These are phyloP conservation scores for Nematodospora anomalae DNA, from an alignment of 1,139 yeast genomes.

Conservation along the genomic window DNA sequence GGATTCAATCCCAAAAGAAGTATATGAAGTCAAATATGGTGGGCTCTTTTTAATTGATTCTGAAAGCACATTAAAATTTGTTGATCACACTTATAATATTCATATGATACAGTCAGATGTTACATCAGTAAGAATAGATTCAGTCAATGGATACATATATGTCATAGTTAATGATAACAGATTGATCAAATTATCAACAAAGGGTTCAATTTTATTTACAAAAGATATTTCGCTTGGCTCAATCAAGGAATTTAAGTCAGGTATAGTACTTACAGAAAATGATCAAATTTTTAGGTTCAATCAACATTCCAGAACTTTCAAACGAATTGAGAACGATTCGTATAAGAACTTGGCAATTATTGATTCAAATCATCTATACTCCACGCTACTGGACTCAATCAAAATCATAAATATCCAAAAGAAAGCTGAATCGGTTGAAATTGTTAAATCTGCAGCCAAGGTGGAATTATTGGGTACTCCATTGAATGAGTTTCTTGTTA, in stretches of 20 bases:
- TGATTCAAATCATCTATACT: constrained; percentile 14
- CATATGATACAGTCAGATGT: constrained; percentile 5
- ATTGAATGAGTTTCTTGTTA: constrained; percentile 20
- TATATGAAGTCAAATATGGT: constrained; percentile 15
- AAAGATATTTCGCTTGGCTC: constrained; percentile 11
- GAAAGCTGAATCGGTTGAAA: constrained; percentile 10
- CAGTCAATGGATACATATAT: constrained; percentile 14
- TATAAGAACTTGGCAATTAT: constrained; percentile 14
- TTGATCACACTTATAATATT: constrained; percentile 5
- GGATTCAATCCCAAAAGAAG: constrained; percentile 2
- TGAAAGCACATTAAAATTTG: constrained; percentile 15
- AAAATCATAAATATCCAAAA: constrained; percentile 10
- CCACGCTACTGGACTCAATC: constrained; percentile 8
- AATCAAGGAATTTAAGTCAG: constrained; percentile 22
- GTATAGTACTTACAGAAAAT: constrained; percentile 19
- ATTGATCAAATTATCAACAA: constrained; percentile 14
- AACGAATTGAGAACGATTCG: constrained; percentile 13
- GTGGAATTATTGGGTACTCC: constrained; percentile 16
- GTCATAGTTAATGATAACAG: constrained; percentile 16
- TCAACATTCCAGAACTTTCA: constrained; percentile 10
- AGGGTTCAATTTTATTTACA: constrained; percentile 9
- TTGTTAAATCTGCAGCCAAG: constrained; percentile 5
- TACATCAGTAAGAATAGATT: constrained; percentile 10
- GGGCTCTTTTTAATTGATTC: constrained; percentile 22
- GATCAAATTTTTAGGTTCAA: constrained; percentile 20